Base-by-base conservation (phyloP, 192 early-diverging fungal genomes). In the Radiomyces spectabilis region DNA sequence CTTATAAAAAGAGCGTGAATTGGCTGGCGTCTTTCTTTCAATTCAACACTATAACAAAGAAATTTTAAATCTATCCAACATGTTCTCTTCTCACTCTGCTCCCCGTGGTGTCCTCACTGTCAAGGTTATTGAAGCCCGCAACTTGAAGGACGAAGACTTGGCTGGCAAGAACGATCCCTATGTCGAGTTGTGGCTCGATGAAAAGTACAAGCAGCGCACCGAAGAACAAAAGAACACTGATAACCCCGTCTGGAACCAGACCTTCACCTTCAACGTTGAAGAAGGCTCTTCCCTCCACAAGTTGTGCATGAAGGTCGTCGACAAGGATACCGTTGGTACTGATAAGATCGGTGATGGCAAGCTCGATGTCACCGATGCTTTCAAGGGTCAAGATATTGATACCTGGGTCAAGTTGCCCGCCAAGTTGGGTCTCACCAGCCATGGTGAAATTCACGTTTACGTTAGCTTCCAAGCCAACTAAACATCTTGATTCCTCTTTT, bases 381-480 rank as follows among this genome's bases (percentile, higher is more conserved):
- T 63, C 5, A 22, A 22, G 9, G 65, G 61, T 2, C 15, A 44
- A 1, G 39, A 41, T 15, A 43, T 61, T 8, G 48, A 66, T 33
- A 30, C 41, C n/a, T 52, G 66, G 53, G 59, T 48, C 46, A 56
- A 64, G 7, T 32, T 66, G 15, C 65, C 65, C 35, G 60, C 59
- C 24, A 65, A 59, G 61, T 30, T 73, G 31, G 71, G 65, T 41
- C 34, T 68, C 4, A 15, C 49, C 4, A 57, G 45, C 16, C 51
- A 68, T 27, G 65, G 71, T 30, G 37, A 26, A 37, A 34, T 72
- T 30, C 66, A 72, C 41, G 42, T 72, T 35, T 51, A 64, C 37
- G 24, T 72, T 39, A 57, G 53, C 37, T 72, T 63, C 52, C 24
- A 25, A 4, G 47, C 57, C 15, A 50, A 31, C 30, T 44, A 44